Evolutionary conservation across 2,329 filamentous ascomycete genomes (phyloP), one percentile per base, ranked within the genome.

Genomic region (Emmonsiellopsis sp.): DNA sequence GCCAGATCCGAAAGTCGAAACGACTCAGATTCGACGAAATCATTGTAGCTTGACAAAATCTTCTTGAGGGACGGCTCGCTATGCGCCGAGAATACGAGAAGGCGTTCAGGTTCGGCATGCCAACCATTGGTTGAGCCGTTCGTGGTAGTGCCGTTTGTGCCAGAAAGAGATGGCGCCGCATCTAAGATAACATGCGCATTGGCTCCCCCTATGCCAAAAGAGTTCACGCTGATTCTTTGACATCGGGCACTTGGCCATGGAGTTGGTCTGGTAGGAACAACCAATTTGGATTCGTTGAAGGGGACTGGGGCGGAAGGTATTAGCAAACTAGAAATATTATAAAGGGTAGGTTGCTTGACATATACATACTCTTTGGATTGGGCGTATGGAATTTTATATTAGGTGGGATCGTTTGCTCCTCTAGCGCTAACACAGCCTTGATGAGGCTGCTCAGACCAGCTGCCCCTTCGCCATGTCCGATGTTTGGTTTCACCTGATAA

Each of bases 171-270:
- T 55, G 32, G 15, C 8, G 38, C n/a, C 15, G 53, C 11, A 6
- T 77, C 73, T 30, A 77, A 48, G 32, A 77, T 69, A 0, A 66
- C 66, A 55, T 75, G 71, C 1, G 70, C 67, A 41, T 73, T 74
- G 1, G 73, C 68, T 4, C 72, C 73, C 5, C 72, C 70, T 47
- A 70, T 71, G 0, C 73, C 75, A 55, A 78, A 79, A 13, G 71
- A 70, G 53, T 76, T 77, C 0, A 79, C 67, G 38, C 72, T 72
- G 2, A 73, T 73, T 34, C 72, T 26, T 11, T 48, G 34, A 6
- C 5, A 2, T 8, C 42, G 46, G 26, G 50, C 42, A 26, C 26
- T n/a, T 7, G 59, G 59, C 57, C 54, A 60, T 7, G 52, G 16
- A 6, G n/a, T 47, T 10, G 51, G 16, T 1, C 49, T 16, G 3